Evolutionary conservation across 2,329 filamentous ascomycete species (phyloP), one percentile per base, ranked within the genome.

Genomic region (Dryadomyces sulphureus): DNA sequence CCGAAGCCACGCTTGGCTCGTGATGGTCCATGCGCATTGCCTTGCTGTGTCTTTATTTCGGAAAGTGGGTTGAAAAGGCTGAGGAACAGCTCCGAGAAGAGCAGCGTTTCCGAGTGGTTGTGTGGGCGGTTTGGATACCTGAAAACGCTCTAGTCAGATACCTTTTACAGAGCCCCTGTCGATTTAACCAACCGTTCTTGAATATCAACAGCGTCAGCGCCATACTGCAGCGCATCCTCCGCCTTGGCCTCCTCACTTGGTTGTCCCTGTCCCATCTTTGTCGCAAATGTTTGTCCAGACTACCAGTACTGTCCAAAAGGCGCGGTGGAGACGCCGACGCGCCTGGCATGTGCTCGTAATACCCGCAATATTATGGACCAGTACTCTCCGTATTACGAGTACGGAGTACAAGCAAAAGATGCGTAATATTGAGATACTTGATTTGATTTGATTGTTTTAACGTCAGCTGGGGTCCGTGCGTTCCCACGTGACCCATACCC

Each of bases 101-200:
- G 77, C 9, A 93, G 67, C 1, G 90, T 95, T 50, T 77, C 77
- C 35, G 78, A 78, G 54, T 83, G 76, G 54, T 96, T 98, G 51
- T 68, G 75, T 4, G 92, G 92, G 3, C 88, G 77, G 56, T 87
- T 80, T 3, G 88, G 86, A 58, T 85, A 93, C 57, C 82, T 87
- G 48, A 19, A 21, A 38, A 11, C 4, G 6, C 17, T 12, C 38
- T 16, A 7, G 14, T 16, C 19, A 42, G 11, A 5, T 21, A 4
- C 12, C 11, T 2, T 11, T 16, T 20, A 4, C 20, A 4, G 20
- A 50, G 43, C 34, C 44, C 19, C 11, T 22, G 8, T 24, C 27
- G 36, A 21, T n/a, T 25, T 32, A 36, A 21, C 52, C 45, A 32
- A 61, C 54, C 58, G 57, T 21, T 59, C 52, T 7, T 72, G 61